A percentile compares a stretch with the other conserved stretches of the same genome.
phyloP scores from a whole-genome alignment of 108 stramenopile genomes.

The Fragilaria radians region DNA sequence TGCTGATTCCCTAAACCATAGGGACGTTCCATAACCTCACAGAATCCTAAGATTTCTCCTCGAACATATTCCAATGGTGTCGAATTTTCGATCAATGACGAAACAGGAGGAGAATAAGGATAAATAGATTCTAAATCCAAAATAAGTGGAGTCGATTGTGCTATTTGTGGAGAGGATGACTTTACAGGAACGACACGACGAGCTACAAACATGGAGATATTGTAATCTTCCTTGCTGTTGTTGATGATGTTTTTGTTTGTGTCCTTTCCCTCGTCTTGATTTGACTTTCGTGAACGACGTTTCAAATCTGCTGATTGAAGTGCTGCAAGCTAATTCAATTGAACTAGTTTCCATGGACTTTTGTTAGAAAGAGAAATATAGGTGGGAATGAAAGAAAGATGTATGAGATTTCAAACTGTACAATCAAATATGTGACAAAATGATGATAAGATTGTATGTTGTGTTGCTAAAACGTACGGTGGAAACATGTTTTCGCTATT shows the following conservation, averaged over 20 bases:
- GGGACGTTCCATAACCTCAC: slow-evolving; percentile 59
- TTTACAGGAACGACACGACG: slow-evolving; percentile 21
- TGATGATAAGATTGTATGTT: no score
- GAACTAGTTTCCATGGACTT: slow-evolving; percentile 31
- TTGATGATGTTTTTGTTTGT: no score
- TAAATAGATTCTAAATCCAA: slow-evolving; percentile 41
- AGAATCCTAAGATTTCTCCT: slow-evolving; percentile 72
- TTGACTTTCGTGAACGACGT: slow-evolving; percentile 10
- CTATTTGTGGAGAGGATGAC: slow-evolving; percentile 3
- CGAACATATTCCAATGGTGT: slow-evolving; percentile 19
- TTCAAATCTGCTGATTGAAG: slow-evolving; percentile 32
- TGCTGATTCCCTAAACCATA: slow-evolving; percentile 67
- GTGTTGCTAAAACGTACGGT: slow-evolving; percentile 7
- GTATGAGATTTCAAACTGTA: no score
- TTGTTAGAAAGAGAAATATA: not conserved
- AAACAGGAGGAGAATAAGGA: no score
- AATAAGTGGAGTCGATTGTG: slow-evolving; percentile 40
- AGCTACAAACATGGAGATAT: slow-evolving; percentile 44
- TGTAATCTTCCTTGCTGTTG: no score
- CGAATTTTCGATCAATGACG: slow-evolving; percentile 10
- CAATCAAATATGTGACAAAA: no score
- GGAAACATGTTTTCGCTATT: slow-evolving; percentile 25
- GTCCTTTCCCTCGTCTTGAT: no score
- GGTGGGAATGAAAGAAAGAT: no score
- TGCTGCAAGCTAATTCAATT: slow-evolving; percentile 25